Evolutionary conservation across 257 asterid genomes (phyloP).

Genomic region (Anisodus acutangulus): DNA sequence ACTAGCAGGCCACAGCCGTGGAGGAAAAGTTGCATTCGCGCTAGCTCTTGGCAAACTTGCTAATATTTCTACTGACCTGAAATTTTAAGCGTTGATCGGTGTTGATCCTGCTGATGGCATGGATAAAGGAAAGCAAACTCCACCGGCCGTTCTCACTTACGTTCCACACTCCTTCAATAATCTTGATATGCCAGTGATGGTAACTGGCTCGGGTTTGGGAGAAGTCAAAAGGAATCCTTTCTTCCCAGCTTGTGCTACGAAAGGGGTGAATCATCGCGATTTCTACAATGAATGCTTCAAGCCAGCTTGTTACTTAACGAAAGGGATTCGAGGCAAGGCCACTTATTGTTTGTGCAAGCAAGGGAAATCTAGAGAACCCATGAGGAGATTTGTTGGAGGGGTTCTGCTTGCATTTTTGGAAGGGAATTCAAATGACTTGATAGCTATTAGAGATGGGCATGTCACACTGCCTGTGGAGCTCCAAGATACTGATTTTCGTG

Average conservation of each 20-base stretch:
- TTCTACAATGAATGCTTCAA: slow-evolving; percentile 64
- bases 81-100: slow-evolving; percentile 76
- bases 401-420: slow-evolving; percentile 69
- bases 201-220: slow-evolving; percentile 84
- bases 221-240: slow-evolving; percentile 60
- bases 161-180: slow-evolving; percentile 59
- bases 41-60: slow-evolving; percentile 47
- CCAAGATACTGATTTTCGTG: slow-evolving; percentile 55
- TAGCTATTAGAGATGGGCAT: slow-evolving; percentile 53
- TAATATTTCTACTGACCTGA: slow-evolving; percentile 33
- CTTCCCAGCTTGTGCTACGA: slow-evolving; percentile 85
- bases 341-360: slow-evolving; percentile 76
- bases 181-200: slow-evolving; percentile 52
- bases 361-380: slow-evolving; percentile 69
- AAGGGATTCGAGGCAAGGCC: slow-evolving; percentile 65
- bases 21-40: slow-evolving; percentile 85
- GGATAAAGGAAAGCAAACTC: slow-evolving; percentile 72
- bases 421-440: slow-evolving; percentile 50
- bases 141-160: slow-evolving; percentile 71
- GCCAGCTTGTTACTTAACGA: slow-evolving; percentile 66
- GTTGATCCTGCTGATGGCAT: slow-evolving; percentile 86
- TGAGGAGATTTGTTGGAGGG: slow-evolving; percentile 88
- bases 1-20: slow-evolving; percentile 84
- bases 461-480: slow-evolving; percentile 57
- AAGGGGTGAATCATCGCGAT: slow-evolving; percentile 78